Base-by-base conservation (phyloP, 495 filamentous ascomycete species). In the Xylaria curta region DNA sequence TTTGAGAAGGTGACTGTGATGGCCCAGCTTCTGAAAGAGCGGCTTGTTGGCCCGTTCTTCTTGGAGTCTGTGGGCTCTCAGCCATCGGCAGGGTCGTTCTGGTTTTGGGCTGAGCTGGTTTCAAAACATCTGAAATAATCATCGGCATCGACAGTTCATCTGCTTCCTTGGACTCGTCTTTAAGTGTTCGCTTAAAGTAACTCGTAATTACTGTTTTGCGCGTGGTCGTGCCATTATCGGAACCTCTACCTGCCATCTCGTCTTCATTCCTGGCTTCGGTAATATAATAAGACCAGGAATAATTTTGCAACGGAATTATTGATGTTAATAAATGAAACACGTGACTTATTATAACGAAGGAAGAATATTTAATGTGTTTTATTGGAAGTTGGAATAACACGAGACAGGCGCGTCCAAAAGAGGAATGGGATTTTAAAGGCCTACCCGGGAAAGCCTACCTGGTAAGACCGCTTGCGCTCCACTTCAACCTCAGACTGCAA, bases 331-430 rank as follows among this genome's bases (percentile, higher is more conserved):
- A 67, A 26, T 44, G 21, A 36, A 42, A 67, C n/a, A 8, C 36
- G 47, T 7, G 28, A 47, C 24, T 17, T 19, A n/a, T 17, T 19
- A n/a, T n/a, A 15, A 10, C 31, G 24, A 5, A 17, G n/a, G n/a
- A n/a, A n/a, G 24, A 7, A 7, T 46, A n/a, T 19, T 53, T 38
- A n/a, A 36, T 33, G 9, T 66, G 17, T 33, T 33, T 38, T 19
- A 31, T 46, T 8, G 8, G 17, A 66, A 24, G 4, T 36, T n/a
- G 33, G 53, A 68, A 53, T 31, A 2, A 33, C 47, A 33, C 42
- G 61, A 70, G 49, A 31, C n/a, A 59, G 10, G 56, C 46, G 36
- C 65, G 65, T 89, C 21, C 31, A 26, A 59, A 28, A 64, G 42
- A 26, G 58, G 68, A 70, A 36, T 49, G 6, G 6, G 31, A 60